Conservation (phyloP, 805 yeast genomes). For the Kluyveromyces starmeri region DNA sequence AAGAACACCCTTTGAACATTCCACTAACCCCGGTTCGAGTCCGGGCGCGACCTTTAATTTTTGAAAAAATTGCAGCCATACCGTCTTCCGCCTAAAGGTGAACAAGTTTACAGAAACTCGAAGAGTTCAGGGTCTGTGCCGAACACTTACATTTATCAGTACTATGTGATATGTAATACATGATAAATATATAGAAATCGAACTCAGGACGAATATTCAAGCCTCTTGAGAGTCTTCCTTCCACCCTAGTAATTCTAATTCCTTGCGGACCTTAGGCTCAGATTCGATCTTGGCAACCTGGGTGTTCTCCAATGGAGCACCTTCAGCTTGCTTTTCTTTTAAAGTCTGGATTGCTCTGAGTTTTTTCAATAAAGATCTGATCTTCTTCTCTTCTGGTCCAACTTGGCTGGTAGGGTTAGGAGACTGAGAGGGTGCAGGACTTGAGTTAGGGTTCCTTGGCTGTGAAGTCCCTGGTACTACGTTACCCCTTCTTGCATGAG, state of each 20-base stretch:
- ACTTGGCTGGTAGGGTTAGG: constrained; percentile 15
- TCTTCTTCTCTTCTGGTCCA: constrained; percentile 84
- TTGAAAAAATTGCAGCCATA: no score
- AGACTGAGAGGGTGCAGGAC: constrained; percentile 12
- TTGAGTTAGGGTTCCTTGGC: constrained; percentile 39
- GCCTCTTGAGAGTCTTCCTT: no score
- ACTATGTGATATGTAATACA: no score
- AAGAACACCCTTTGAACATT: constrained; percentile 3
- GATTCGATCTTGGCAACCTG: constrained; percentile 84
- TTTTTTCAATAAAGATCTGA: constrained; percentile 83
- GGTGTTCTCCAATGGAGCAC: constrained; percentile 85
- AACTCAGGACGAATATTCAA: no score
- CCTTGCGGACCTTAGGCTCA: constrained; percentile 71
- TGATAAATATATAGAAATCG: no score
- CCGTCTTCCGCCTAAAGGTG: no score
- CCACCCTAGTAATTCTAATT: constrained; percentile 74
- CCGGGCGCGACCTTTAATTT: constrained; percentile 12
- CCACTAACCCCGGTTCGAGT: constrained; percentile 15
- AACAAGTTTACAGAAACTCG: no score
- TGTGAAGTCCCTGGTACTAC: constrained; percentile 33
- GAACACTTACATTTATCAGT: no score
- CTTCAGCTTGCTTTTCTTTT: constrained; percentile 73
- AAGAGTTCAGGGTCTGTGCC: no score
- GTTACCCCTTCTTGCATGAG: constrained; percentile 68
- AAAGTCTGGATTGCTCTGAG: constrained; percentile 90